Evolutionary conservation across 129 eudicot genomes (phyloP).

Genomic region (Gnaphalium uliginosum): DNA sequence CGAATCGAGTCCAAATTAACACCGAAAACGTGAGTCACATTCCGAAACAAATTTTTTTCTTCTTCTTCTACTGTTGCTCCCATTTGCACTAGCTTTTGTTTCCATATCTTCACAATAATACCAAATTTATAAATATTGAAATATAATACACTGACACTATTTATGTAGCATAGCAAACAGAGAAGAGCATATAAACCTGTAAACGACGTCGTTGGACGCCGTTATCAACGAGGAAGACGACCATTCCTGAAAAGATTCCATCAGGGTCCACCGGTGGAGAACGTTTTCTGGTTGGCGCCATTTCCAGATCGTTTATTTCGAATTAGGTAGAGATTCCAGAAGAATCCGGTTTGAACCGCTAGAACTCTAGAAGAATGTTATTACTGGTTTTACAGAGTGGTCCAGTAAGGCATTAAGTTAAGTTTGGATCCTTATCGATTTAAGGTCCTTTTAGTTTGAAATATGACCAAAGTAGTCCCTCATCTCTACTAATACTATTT

Average conservation of each 20-base stretch:
- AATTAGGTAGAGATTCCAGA: neutral
- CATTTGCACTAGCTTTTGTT: conserved; percentile 82
- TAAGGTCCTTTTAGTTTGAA: too few species aligned
- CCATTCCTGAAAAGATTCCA: conserved; percentile 84
- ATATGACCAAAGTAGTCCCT: too few species aligned
- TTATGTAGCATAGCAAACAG: neutral
- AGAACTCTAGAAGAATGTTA: neutral
- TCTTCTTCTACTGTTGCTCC: conserved; percentile 71
- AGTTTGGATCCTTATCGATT: too few species aligned
- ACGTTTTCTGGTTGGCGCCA: conserved; percentile 71
- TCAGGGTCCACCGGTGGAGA: conserved; percentile 58
- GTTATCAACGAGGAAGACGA: conserved; percentile 55
- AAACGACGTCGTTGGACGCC: conserved; percentile 75
- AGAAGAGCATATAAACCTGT: conserved; percentile 43
- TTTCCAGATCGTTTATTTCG: conserved; percentile 24
- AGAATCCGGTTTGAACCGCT: conserved; percentile 13
- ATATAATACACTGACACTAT: neutral
- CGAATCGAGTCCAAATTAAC: conserved; percentile 48
- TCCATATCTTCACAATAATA: conserved; percentile 61
- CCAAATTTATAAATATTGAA: neutral
- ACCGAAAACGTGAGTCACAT: conserved; percentile 71
- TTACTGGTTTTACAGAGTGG: too few species aligned
- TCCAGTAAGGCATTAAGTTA: too few species aligned
- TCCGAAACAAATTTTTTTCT: conserved; percentile 47
- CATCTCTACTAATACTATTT: too few species aligned